Conservation (phyloP, 768 basidiomycete species). For the Amanita inopinata region DNA sequence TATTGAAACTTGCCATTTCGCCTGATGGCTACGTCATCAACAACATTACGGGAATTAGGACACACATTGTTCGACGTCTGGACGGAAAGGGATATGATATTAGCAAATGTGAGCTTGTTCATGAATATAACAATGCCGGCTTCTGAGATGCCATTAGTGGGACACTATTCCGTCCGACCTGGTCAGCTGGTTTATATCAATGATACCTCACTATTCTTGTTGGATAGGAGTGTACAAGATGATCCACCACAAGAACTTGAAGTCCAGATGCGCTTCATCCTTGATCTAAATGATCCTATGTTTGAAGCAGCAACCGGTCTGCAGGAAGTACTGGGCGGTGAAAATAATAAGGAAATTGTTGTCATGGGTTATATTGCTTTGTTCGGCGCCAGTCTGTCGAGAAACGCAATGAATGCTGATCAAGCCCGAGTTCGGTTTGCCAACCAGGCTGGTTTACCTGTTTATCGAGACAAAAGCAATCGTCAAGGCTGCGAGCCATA, state of each 20-base stretch:
- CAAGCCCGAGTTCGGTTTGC: slow-evolving; percentile 18
- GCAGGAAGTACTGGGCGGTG: slow-evolving; percentile 26
- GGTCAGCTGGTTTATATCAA: slow-evolving; percentile 81
- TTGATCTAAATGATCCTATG: slow-evolving; percentile 39
- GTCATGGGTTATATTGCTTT: slow-evolving; percentile 53
- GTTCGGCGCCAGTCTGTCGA: slow-evolving; percentile 59
- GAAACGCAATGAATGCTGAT: slow-evolving; percentile 13
- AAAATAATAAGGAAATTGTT: slow-evolving; percentile 33
- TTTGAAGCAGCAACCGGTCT: slow-evolving; percentile 19
- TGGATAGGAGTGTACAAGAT: slow-evolving; percentile 19
- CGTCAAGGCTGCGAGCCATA: slow-evolving; percentile 52
- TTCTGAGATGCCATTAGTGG: slow-evolving; percentile 40
- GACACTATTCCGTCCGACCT: slow-evolving; percentile 67
- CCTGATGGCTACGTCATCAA: slow-evolving; percentile 66
- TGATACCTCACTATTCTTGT: slow-evolving; percentile 41
- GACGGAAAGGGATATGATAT: slow-evolving; percentile 86
- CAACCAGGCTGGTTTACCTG: slow-evolving; percentile 41
- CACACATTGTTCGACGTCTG: slow-evolving; percentile 67
- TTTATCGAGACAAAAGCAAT: slow-evolving; percentile 46
- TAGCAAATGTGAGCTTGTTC: slow-evolving; percentile 51
- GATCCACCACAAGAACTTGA: slow-evolving; percentile 27
- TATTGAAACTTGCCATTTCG: slow-evolving; percentile 52
- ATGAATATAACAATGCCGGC: neutral
- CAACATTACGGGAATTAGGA: slow-evolving; percentile 70
- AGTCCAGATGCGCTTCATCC: slow-evolving; percentile 49